Percentiles rank a stretch among this genome's conserved stretches.
phyloP scores from a whole-genome alignment of 768 basidiomycete species.

The Podaxis carcinomalis region DNA sequence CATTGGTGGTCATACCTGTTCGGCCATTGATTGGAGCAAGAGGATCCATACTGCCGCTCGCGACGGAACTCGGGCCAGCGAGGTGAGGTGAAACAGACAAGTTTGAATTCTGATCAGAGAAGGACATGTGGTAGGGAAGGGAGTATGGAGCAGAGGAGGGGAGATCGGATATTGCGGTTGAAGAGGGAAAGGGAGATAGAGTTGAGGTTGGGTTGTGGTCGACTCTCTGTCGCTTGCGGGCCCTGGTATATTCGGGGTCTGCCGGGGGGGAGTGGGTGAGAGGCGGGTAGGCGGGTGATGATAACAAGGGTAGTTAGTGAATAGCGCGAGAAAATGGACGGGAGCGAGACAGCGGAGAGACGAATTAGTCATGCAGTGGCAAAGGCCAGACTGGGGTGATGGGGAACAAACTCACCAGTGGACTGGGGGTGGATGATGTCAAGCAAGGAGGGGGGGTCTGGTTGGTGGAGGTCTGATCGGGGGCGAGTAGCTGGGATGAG shows the following conservation, averaged over 20 bases:
- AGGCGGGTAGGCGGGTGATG: conserved; percentile 10
- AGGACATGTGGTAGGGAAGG: conserved; percentile 39
- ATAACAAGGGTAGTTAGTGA: neutral
- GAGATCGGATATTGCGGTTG: conserved; percentile 25
- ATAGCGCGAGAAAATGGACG: neutral
- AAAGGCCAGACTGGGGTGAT: no score
- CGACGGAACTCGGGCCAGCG: conserved; percentile 47
- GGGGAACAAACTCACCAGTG: no score
- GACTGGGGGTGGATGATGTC: no score
- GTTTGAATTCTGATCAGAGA: conserved; percentile 43
- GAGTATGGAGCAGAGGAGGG: conserved; percentile 20
- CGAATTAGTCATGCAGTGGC: neutral
- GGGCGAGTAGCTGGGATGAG: conserved; percentile 65
- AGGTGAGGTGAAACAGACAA: conserved; percentile 42
- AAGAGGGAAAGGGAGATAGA: conserved; percentile 11
- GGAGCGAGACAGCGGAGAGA: neutral
- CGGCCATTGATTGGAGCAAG: conserved; percentile 31
- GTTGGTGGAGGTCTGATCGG: conserved; percentile 57
- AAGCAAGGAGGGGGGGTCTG: neutral
- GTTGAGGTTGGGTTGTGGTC: conserved; percentile 24
- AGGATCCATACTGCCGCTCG: conserved; percentile 19
- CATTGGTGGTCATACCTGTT: conserved; percentile 14
- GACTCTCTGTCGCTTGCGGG: conserved; percentile 70
- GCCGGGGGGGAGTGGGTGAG: conserved; percentile 18
- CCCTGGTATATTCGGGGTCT: conserved; percentile 51